Conservation (phyloP, 2,329 filamentous ascomycete species). For the Alternaria brassicae region DNA sequence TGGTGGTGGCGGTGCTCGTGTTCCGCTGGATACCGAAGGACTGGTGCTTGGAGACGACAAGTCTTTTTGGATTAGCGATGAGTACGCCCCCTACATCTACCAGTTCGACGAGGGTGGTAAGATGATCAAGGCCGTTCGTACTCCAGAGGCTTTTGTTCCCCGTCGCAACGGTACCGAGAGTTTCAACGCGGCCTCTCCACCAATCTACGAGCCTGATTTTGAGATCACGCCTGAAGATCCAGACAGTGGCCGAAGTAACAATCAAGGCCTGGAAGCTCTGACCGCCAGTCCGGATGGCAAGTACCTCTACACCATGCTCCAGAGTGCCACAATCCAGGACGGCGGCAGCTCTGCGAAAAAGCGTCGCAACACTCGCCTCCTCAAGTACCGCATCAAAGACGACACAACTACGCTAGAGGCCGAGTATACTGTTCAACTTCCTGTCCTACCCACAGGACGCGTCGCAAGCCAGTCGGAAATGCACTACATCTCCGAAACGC, state of each 20-base stretch:
- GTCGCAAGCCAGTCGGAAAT: constrained; percentile 74
- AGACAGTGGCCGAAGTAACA: constrained; percentile 70
- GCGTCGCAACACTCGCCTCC: constrained; percentile 65
- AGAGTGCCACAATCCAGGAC: constrained; percentile 63
- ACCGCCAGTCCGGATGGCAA: constrained; percentile 69
- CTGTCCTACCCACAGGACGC: constrained; percentile 62
- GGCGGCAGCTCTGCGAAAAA: constrained; percentile 64
- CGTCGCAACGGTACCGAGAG: constrained; percentile 65
- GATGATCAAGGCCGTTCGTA: constrained; percentile 69
- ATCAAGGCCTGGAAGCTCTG: constrained; percentile 77
- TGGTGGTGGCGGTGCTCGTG: constrained; percentile 65
- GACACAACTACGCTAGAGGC: constrained; percentile 58
- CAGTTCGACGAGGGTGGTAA: constrained; percentile 65
- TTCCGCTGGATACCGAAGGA: constrained; percentile 71
- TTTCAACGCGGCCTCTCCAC: constrained; percentile 70
- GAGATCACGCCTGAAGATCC: constrained; percentile 64
- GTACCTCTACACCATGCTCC: constrained; percentile 69
- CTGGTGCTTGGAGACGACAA: constrained; percentile 67
- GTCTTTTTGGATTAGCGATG: constrained; percentile 72
- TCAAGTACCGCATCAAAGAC: constrained; percentile 68
- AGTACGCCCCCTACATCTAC: constrained; percentile 71
- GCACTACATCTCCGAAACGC: constrained; percentile 66
- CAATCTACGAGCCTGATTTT: constrained; percentile 62
- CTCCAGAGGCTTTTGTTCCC: constrained; percentile 70
- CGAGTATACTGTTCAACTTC: constrained; percentile 72